Conservation (phyloP, 495 filamentous ascomycete genomes). For the Tirmania nivea region DNA sequence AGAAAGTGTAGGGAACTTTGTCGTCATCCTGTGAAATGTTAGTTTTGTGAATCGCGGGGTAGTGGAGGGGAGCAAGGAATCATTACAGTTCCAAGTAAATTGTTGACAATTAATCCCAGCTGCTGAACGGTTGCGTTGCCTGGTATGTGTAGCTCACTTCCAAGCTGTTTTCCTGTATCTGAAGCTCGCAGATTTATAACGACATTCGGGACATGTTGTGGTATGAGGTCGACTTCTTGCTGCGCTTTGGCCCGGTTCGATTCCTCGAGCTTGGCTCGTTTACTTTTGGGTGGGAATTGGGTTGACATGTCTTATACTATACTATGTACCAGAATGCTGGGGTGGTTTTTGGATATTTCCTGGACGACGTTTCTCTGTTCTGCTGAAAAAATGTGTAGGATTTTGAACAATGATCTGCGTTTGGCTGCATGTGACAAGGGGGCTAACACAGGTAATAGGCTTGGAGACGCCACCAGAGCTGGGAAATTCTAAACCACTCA, state of each 20-base stretch:
- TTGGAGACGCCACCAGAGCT: too few relatives aligned
- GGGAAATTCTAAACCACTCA: too few relatives aligned
- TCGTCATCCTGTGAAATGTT: slow-evolving; percentile 29
- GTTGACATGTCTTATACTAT: slow-evolving; percentile 48
- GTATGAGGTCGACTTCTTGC: slow-evolving; percentile 48
- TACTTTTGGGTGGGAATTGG: slow-evolving; percentile 67
- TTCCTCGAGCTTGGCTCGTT: slow-evolving; percentile 60
- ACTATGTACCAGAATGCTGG: too few relatives aligned
- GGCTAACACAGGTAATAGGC: too few relatives aligned
- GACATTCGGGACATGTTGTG: slow-evolving; percentile 52
- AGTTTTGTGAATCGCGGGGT: background rate
- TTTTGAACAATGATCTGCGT: too few relatives aligned
- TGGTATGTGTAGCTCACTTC: slow-evolving; percentile 39
- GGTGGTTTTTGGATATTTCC: too few relatives aligned
- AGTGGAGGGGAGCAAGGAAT: slow-evolving; percentile 17
- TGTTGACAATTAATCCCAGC: slow-evolving; percentile 77
- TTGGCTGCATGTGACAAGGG: too few relatives aligned
- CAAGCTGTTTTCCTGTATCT: slow-evolving; percentile 38
- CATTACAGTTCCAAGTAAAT: slow-evolving; percentile 52
- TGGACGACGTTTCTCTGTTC: too few relatives aligned
- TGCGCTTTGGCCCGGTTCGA: slow-evolving; percentile 51
- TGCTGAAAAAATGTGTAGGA: too few relatives aligned
- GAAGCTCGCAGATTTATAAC: slow-evolving; percentile 76
- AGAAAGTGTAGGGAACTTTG: slow-evolving; percentile 73
- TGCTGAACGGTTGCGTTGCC: slow-evolving; percentile 76